phyloP scores from a whole-genome alignment of 2,329 filamentous ascomycete genomes.

The Chaetomiaceae sp. region DNA sequence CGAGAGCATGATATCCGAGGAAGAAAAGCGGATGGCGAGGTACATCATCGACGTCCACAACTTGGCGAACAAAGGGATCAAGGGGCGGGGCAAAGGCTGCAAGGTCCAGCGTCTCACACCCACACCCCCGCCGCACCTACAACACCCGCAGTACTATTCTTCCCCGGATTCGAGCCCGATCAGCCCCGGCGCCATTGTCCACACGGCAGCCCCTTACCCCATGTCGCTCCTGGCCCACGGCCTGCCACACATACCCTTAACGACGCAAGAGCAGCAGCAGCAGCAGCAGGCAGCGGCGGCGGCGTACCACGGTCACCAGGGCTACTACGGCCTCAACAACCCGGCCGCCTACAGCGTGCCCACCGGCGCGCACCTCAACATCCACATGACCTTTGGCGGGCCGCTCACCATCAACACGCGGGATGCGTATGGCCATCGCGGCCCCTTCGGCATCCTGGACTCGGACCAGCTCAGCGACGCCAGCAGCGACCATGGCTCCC shows the following conservation, averaged over 20 bases:
- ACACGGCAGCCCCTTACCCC: slow-evolving; percentile 1
- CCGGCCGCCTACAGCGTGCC: slow-evolving; percentile 34
- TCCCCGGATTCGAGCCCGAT: slow-evolving; percentile 1
- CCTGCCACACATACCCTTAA: slow-evolving; percentile 14
- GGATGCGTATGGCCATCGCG: slow-evolving; percentile 26
- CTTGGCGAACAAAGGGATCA: slow-evolving; percentile 98
- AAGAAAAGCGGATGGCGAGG: slow-evolving; percentile 72
- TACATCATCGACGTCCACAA: slow-evolving; percentile 90
- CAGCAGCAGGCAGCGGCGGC: slow-evolving; percentile 7
- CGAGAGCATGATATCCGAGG: slow-evolving; percentile 58
- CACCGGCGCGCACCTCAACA: slow-evolving; percentile 21
- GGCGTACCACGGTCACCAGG: slow-evolving; percentile 8
- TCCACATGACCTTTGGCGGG: neutral
- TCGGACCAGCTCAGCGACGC: slow-evolving; percentile 39
- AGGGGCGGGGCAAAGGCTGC: slow-evolving; percentile 84
- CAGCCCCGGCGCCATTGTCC: neutral
- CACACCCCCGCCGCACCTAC: slow-evolving; percentile 5
- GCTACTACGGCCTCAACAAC: slow-evolving; percentile 29
- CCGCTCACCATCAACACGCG: neutral
- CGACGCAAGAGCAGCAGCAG: neutral
- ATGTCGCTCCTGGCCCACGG: slow-evolving; percentile 11
- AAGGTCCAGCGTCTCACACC: slow-evolving; percentile 46
- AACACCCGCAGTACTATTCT: neutral
- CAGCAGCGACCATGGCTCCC: slow-evolving; percentile 34
- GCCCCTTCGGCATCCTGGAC: slow-evolving; percentile 44